Conservation (phyloP, 306 rosid genomes). For the Corylus avellana region DNA sequence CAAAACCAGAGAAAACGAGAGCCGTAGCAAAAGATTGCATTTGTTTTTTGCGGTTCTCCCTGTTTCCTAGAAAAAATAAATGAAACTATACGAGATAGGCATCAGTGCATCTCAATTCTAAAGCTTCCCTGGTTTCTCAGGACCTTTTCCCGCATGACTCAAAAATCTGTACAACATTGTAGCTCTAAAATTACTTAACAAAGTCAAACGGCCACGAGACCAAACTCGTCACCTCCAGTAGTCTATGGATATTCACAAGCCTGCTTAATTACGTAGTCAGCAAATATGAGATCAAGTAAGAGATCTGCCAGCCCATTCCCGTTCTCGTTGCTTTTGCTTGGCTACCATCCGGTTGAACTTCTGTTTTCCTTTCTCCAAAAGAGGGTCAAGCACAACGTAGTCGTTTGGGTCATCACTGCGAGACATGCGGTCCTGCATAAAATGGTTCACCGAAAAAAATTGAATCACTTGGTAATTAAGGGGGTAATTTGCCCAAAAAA, state of each 20-base stretch:
- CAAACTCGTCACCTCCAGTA: background rate
- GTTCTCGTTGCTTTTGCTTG: constrained; percentile 66
- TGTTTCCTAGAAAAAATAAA: background rate
- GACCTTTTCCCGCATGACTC: background rate
- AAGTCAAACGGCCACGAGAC: background rate
- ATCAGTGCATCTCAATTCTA: background rate
- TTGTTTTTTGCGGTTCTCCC: background rate
- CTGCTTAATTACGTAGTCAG: background rate
- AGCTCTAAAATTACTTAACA: background rate
- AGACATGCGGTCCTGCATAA: constrained; percentile 81
- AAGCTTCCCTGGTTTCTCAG: constrained; percentile 6
- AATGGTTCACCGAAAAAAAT: background rate
- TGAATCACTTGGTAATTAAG: background rate
- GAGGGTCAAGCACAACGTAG: constrained; percentile 87
- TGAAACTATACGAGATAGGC: background rate
- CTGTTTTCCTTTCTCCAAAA: constrained; percentile 93
- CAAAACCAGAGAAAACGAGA: background rate
- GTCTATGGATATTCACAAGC: constrained; percentile 12
- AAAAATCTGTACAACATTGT: background rate
- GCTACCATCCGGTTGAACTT: constrained; percentile 91
- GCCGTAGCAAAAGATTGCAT: background rate
- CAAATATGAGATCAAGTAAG: constrained; percentile 40
- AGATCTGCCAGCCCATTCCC: constrained; percentile 65
- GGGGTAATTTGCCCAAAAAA: background rate
- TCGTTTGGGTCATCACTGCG: constrained; percentile 80